Evolutionary conservation across 2,329 filamentous ascomycete genomes (phyloP).

Genomic region (Colletotrichum spinosum): DNA sequence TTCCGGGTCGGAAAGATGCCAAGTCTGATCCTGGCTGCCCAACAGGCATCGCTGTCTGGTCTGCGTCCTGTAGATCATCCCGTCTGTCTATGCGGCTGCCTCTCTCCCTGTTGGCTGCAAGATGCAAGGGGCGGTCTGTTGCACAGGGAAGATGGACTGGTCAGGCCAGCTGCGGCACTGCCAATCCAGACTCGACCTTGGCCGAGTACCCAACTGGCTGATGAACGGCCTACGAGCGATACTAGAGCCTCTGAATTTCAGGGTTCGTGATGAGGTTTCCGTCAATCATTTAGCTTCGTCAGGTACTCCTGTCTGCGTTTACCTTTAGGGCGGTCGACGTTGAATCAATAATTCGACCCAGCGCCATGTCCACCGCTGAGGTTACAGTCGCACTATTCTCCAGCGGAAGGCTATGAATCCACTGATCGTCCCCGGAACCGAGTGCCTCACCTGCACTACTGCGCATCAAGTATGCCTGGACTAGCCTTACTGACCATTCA

Average conservation of each 20-base stretch:
- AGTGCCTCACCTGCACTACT: conserved; percentile 39
- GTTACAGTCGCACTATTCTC: conserved; percentile 38
- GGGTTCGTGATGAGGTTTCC: too few species aligned
- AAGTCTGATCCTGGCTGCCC: conserved; percentile 32
- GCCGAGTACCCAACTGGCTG: background rate
- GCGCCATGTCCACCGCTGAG: conserved; percentile 27
- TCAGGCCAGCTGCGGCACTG: too few species aligned
- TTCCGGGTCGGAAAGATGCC: conserved; percentile 29
- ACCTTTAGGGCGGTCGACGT: conserved; percentile 4
- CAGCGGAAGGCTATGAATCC: conserved; percentile 36
- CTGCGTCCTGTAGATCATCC: conserved; percentile 36
- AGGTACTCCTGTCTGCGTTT: conserved; percentile 10
- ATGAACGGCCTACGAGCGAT: too few species aligned
- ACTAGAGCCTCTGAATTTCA: too few species aligned
- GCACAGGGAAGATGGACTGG: background rate
- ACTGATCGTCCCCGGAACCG: conserved; percentile 37
- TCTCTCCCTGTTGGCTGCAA: conserved; percentile 33
- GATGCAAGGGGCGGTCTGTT: conserved; percentile 17
- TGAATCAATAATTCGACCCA: conserved; percentile 24
- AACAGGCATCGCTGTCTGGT: conserved; percentile 36
- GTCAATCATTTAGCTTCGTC: background rate
- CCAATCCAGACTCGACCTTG: background rate
- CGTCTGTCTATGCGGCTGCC: conserved; percentile 29
- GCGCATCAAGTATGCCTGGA: too few species aligned
- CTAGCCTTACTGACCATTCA: conserved; percentile 36